phyloP scores from a whole-genome alignment of 1,139 yeast species.

The Kluyveromyces sp. region DNA sequence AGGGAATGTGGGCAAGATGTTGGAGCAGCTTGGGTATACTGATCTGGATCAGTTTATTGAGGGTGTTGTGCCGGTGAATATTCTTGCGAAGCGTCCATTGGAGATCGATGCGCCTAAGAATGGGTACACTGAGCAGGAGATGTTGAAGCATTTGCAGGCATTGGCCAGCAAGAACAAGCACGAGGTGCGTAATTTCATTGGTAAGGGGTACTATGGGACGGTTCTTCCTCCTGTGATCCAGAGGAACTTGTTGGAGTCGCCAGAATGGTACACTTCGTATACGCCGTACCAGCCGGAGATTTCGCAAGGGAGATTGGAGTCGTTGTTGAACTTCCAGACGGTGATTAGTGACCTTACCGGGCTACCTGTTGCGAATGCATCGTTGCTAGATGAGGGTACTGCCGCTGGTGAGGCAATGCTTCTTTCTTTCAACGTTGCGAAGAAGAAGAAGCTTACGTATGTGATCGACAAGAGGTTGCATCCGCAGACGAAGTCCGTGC shows the following conservation, averaged over 20 bases:
- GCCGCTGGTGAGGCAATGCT: conserved; percentile 99
- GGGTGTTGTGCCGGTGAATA: conserved; percentile 70
- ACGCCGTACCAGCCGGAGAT: conserved; percentile 98
- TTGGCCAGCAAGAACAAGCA: conserved; percentile 70
- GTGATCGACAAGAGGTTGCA: conserved; percentile 73
- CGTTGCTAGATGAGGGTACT: conserved; percentile 90
- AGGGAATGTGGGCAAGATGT: conserved; percentile 54
- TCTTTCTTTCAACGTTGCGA: conserved; percentile 59
- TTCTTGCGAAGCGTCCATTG: conserved; percentile 61
- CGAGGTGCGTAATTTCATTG: conserved; percentile 66
- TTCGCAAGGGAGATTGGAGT: conserved; percentile 91
- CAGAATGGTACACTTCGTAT: conserved; percentile 97
- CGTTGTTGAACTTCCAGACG: conserved; percentile 85
- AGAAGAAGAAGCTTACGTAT: conserved; percentile 60
- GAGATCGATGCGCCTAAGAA: conserved; percentile 42
- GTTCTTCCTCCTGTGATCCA: conserved; percentile 86
- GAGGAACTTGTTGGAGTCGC: conserved; percentile 83
- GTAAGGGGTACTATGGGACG: conserved; percentile 93
- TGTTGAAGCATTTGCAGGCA: conserved; percentile 57
- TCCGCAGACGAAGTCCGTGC: conserved; percentile 78
- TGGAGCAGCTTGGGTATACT: conserved; percentile 53
- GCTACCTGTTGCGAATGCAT: conserved; percentile 85
- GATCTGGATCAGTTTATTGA: conserved; percentile 65
- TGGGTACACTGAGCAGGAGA: conserved; percentile 80
- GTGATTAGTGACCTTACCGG: conserved; percentile 86